Percentiles rank a stretch among this genome's conserved stretches.
phyloP scores from a whole-genome alignment of 148 eudicot genomes.

The Rhododendron simsii region DNA sequence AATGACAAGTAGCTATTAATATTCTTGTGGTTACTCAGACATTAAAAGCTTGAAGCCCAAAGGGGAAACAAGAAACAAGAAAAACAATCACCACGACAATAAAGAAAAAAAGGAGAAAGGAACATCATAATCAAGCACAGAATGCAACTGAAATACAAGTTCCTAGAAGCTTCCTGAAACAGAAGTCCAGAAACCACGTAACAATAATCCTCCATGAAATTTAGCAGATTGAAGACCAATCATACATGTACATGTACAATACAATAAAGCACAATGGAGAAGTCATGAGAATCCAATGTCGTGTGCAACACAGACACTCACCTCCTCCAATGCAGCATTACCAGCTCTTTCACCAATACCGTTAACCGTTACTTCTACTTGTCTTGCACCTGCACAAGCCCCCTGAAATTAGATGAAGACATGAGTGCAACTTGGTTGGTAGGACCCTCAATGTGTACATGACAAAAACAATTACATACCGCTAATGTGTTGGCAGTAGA shows the following conservation, averaged over 20 bases:
- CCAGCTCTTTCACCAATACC: conserved; percentile 99
- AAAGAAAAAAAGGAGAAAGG: neutral
- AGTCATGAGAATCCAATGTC: neutral
- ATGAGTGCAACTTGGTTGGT: conserved; percentile 2
- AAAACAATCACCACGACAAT: neutral
- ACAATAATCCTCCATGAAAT: neutral
- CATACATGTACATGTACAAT: no score
- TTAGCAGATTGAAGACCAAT: neutral
- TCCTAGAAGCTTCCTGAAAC: neutral
- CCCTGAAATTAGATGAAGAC: conserved; percentile 53
- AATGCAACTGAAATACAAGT: neutral
- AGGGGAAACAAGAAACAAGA: neutral
- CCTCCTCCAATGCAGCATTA: conserved; percentile 97
- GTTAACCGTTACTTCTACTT: conserved; percentile 86
- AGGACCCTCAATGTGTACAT: neutral
- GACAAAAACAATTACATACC: conserved; percentile 35
- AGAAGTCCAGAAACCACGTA: conserved; percentile 4
- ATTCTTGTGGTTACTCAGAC: neutral
- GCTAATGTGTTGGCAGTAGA: conserved; percentile 86
- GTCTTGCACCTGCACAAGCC: conserved; percentile 90
- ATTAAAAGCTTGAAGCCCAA: neutral
- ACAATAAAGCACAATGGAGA: neutral
- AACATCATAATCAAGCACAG: neutral
- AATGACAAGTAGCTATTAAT: neutral
- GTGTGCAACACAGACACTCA: conserved; percentile 21